Evolutionary conservation across 164 flowering plant genomes (phyloP), one percentile per base, ranked within the genome.

Genomic region (Liquidambar formosana): DNA sequence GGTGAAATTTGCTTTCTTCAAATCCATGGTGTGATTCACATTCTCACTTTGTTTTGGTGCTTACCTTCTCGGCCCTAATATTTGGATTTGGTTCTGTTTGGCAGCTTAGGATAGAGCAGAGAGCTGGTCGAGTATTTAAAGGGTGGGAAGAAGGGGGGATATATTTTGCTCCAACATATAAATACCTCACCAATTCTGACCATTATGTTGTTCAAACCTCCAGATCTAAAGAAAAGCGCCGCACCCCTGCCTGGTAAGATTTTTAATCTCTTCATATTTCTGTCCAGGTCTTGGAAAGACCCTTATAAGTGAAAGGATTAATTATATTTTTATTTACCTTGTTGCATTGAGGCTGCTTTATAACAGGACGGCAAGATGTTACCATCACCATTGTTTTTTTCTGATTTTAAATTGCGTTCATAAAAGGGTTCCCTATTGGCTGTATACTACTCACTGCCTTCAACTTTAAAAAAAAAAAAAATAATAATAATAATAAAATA

Each of bases 71-170:
- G 41, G 6, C 2, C 6, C 41, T 33, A 21, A 21, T 54, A 9
- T 18, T 60, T 60, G 44, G n/a, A n/a, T 46, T 53, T 64, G 28
- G 18, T 26, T 23, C 16, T 41, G 12, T 53, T n/a, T 25, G 15
- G 74, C 93, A 94, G 97, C 81, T 93, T 22, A 82, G 66, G 68
- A 81, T 80, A 59, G 97, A 93, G 76, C 91, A 87, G 51, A 83
- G 71, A 68, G 92, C 88, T 10, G 97, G 98, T 26, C 66, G 97
- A 59, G 84, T 91, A 10, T 90, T 93, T 63, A 61, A 83, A 69
- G 97, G 91, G 14, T 93, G 98, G 98, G 84, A 89, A 78, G 98
- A 93, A 78, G 98, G 98, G 43, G 74, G 67, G 56, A 91, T 93
- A 76, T 66, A 44, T 46, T 93, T 93, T 67, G 90, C 98, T 45